A percentile compares a stretch with the other conserved stretches of the same genome.
Conservation (phyloP, 192 early-diverging fungal genomes). For the Backusella morwellensis region DNA sequence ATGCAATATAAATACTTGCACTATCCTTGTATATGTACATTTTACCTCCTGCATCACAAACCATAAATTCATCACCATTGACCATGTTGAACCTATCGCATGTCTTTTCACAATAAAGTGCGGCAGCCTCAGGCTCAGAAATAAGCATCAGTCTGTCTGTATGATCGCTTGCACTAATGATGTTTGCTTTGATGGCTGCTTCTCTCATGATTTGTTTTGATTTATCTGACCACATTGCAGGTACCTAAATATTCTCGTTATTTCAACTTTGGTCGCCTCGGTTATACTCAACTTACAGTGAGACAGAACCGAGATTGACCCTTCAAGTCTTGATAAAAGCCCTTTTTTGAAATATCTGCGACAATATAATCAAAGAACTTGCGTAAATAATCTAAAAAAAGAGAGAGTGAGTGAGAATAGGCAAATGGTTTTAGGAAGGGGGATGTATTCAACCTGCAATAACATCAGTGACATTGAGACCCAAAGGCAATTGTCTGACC, state of each 20-base stretch:
- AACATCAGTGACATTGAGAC: slow-evolving; percentile 34
- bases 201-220: slow-evolving; percentile 53
- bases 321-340: slow-evolving; percentile 23
- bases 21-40: not conserved
- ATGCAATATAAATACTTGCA: not conserved
- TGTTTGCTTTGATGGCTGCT: slow-evolving; percentile 44
- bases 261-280: too few relatives aligned
- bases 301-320: slow-evolving; percentile 30
- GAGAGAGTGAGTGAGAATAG: too few relatives aligned
- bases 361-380: slow-evolving; percentile 37
- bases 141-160: slow-evolving; percentile 44
- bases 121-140: slow-evolving; percentile 53
- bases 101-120: slow-evolving; percentile 51
- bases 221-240: slow-evolving; percentile 51
- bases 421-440: not conserved
- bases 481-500: slow-evolving; percentile 38
- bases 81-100: slow-evolving; percentile 50
- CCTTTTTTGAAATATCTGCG: slow-evolving; percentile 35
- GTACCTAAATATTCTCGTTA: slow-evolving; percentile 14
- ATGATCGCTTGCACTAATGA: slow-evolving; percentile 41
- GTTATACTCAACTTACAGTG: slow-evolving; percentile 16
- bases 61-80: slow-evolving; percentile 52
- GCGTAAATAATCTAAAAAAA: slow-evolving; percentile 35
- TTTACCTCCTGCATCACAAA: slow-evolving; percentile 54
- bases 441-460: slow-evolving; percentile 29